Percentiles rank a stretch among this genome's conserved stretches.
Evolutionary conservation across 495 filamentous ascomycete genomes (phyloP).

Genomic region (Neohortaea acidophila): DNA sequence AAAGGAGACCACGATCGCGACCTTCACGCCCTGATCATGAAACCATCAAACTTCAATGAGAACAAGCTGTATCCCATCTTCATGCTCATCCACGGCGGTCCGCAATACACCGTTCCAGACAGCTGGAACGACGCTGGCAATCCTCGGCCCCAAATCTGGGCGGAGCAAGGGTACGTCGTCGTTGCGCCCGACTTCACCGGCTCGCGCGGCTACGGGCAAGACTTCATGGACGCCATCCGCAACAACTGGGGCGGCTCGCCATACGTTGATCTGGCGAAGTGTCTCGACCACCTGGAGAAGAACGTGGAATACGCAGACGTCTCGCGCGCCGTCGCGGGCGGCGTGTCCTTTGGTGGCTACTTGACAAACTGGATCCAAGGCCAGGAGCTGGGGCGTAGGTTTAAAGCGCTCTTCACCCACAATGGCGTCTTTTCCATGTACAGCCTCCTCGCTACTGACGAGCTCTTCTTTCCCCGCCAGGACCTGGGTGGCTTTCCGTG

Average conservation of each 20-base stretch:
- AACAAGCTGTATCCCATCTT: slow-evolving; percentile 65
- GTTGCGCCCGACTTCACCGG: slow-evolving; percentile 64
- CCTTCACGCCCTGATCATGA: slow-evolving; percentile 21
- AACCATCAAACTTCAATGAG: slow-evolving; percentile 61
- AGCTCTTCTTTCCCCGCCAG: slow-evolving; percentile 64
- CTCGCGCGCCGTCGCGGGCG: slow-evolving; percentile 58
- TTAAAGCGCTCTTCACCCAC: slow-evolving; percentile 59
- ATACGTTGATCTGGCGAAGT: slow-evolving; percentile 66
- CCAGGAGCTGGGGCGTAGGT: slow-evolving; percentile 54
- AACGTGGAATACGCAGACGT: slow-evolving; percentile 65
- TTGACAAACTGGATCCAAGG: slow-evolving; percentile 76
- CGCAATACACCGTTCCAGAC: too few relatives aligned
- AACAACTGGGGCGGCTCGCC: slow-evolving; percentile 66
- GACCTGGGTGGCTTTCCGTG: slow-evolving; percentile 1
- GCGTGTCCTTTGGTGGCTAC: slow-evolving; percentile 77
- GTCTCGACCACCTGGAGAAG: slow-evolving; percentile 60
- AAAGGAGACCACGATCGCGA: slow-evolving; percentile 2
- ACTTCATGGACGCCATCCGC: slow-evolving; percentile 14
- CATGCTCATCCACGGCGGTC: slow-evolving; percentile 78
- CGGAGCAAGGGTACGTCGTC: slow-evolving; percentile 81
- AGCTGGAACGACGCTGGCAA: slow-evolving; percentile 75
- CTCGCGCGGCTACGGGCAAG: slow-evolving; percentile 67
- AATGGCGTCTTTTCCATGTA: slow-evolving; percentile 71
- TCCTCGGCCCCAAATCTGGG: slow-evolving; percentile 74
- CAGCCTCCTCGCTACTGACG: slow-evolving; percentile 52